Evolutionary conservation across 768 basidiomycete species (phyloP).

Genomic region (Agrocybe pediades): DNA sequence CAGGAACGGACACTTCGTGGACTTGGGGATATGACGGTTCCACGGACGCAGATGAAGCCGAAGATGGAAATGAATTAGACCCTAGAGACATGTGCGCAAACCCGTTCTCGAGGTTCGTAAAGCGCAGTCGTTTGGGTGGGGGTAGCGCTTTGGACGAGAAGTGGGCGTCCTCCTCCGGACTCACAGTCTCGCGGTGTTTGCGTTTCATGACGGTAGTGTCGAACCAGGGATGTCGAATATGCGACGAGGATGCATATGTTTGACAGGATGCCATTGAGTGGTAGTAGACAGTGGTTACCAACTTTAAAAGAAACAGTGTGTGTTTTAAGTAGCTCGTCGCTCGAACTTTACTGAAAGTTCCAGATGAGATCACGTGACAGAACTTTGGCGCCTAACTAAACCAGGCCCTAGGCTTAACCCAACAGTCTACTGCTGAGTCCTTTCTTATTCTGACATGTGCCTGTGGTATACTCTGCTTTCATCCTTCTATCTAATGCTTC

Average conservation of each 20-base stretch:
- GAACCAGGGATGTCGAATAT: conserved; percentile 48
- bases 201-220: conserved; percentile 38
- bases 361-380: background rate
- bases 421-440: too few species aligned
- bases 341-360: conserved; percentile 8
- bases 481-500: too few species aligned
- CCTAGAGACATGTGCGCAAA: conserved; percentile 50
- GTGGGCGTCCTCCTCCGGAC: conserved; percentile 19
- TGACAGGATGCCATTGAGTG: conserved; percentile 23
- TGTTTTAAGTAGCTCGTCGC: background rate
- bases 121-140: conserved; percentile 50
- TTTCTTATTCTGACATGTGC: too few species aligned
- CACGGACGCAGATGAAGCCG: conserved; percentile 7
- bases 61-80: conserved; percentile 14
- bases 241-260: conserved; percentile 24
- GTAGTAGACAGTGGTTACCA: background rate
- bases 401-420: too few species aligned
- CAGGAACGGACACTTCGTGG: conserved; percentile 3
- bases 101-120: conserved; percentile 53
- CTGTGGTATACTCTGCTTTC: too few species aligned
- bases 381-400: background rate
- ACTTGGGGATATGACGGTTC: conserved; percentile 8
- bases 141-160: conserved; percentile 6
- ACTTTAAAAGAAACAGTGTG: background rate
- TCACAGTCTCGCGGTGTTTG: conserved; percentile 31